Evolutionary conservation across 768 basidiomycete species (phyloP), one percentile per base, ranked within the genome.

Genomic region (Psilocybe sp.): DNA sequence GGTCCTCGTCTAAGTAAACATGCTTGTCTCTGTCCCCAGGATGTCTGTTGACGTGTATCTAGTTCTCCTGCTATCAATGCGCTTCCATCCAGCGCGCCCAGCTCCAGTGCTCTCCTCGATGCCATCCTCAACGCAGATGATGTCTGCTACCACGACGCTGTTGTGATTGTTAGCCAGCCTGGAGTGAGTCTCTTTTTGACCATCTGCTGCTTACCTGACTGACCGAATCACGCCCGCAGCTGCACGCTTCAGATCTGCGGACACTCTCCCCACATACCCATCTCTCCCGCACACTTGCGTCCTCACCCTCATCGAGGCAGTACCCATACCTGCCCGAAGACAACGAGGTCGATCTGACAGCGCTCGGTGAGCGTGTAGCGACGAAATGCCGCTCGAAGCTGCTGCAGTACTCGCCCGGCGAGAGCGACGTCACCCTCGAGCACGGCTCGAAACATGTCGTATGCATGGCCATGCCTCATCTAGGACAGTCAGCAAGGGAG

Each of bases 211-310:
- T 19, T 13, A 38, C 19, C 45, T 31, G 35, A 3, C 20, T 34
- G 35, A 10, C 40, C 31, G 43, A 39, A 20, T 48, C 34, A 28
- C 53, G 31, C 53, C 58, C 46, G 9, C 58, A 91, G 89, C 69
- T 87, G 4, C 89, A 86, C 58, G 84, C 86, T 19, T 84, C 87
- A n/a, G 88, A 91, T 70, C 70, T 91, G 37, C 82, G 85, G 28
- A 65, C 68, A 9, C 79, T 90, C 16, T 65, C 78, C 5, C 69
- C 80, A 8, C 14, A 55, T 28, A 71, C 74, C 1, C 81, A 69
- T 52, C 68, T 90, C 15, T 68, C 77, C 5, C 69, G 65, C 19
- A 60, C 69, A 5, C 68, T 91, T 8, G 69, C 66, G 3, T 69
- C 69, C 1, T 70, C 87, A 2, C 70, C 80, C 0, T 82, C 77